Conservation (phyloP, 2,329 filamentous ascomycete species). For the Zalaria sp. region DNA sequence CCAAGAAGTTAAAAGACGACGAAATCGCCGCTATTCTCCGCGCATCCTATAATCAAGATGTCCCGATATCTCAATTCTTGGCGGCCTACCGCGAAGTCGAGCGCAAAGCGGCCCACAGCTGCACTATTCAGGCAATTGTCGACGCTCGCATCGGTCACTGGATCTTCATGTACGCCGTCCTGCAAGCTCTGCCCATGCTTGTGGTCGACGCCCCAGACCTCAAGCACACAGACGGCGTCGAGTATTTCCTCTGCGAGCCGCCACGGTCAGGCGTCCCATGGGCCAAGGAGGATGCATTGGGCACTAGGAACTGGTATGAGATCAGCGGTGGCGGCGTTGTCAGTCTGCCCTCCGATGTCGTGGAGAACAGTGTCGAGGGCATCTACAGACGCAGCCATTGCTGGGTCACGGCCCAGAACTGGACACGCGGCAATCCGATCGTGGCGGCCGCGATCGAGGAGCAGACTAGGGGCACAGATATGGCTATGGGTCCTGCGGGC, state of each 20-base stretch:
- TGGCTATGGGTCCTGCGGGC: too few relatives aligned
- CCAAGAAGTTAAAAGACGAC: slow-evolving; percentile 60
- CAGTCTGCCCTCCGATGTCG: slow-evolving; percentile 46
- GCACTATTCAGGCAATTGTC: slow-evolving; percentile 49
- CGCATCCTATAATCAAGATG: slow-evolving; percentile 68
- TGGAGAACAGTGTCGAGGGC: slow-evolving; percentile 53
- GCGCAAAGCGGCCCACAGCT: slow-evolving; percentile 49
- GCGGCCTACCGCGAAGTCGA: slow-evolving; percentile 60
- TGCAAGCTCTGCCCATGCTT: slow-evolving; percentile 65
- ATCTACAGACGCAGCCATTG: slow-evolving; percentile 56
- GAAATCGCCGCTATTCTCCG: slow-evolving; percentile 67
- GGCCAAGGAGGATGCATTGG: slow-evolving; percentile 47
- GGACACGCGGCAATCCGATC: slow-evolving; percentile 33
- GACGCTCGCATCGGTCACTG: slow-evolving; percentile 65
- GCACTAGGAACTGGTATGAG: slow-evolving; percentile 50
- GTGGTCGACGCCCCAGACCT: slow-evolving; percentile 62
- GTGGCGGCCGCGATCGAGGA: slow-evolving; percentile 16
- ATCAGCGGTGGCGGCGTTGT: slow-evolving; percentile 52
- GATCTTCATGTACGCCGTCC: slow-evolving; percentile 66
- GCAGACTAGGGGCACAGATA: slow-evolving; percentile 7
- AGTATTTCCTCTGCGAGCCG: slow-evolving; percentile 70
- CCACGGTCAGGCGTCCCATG: slow-evolving; percentile 61
- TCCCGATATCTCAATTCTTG: slow-evolving; percentile 48
- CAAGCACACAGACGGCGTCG: slow-evolving; percentile 54
- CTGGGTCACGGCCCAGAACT: slow-evolving; percentile 50